Evolutionary conservation across 352 stramenopile species (phyloP), one percentile per base, ranked within the genome.

Genomic region (Elongisporangium senticosum): DNA sequence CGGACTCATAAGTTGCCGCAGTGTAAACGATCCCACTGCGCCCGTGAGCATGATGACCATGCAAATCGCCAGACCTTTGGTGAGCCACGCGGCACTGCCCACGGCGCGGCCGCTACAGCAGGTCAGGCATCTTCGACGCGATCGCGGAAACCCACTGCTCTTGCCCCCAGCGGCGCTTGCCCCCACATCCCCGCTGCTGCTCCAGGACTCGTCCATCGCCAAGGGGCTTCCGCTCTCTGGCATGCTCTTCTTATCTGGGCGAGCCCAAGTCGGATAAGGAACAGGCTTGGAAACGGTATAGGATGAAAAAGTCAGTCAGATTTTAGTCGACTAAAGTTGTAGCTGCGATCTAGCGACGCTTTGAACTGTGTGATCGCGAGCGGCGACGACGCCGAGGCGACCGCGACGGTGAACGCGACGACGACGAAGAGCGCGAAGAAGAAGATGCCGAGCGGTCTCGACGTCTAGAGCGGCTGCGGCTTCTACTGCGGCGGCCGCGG

Each of bases 1-100:
- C 8, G 81, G 81, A 59, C 77, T 88, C 66, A 89, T 79, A 69
- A 89, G 79, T 62, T 91, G 81, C 22, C 82, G 81, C 33, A 91
- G 72, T 26, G 81, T 80, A 53, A 91, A 80, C 23, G 79, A 87
- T 22, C 79, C 81, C 48, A 86, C 78, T 43, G 67, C 66, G 40
- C 79, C 79, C 56, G 84, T 63, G 47, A 87, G 60, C 47, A 90
- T 65, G 72, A 87, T 75, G 24, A 64, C 73, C 47, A 79, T 20
- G 48, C 77, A 85, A 3, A 87, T 57, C 26, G 62, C 78, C 24
- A 89, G 59, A 22, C 70, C 74, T 23, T 74, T 72, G 61, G 62
- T 61, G 26, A 62, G 63, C 53, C 63, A 77, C 65, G 37, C 60
- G 66, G 21, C 66, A 63, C 23, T 65, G 63, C 39, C 67, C 47